These are phyloP conservation scores for Cercis canadensis DNA, from an alignment of 306 rosid genomes.

Conservation along the genomic window DNA sequence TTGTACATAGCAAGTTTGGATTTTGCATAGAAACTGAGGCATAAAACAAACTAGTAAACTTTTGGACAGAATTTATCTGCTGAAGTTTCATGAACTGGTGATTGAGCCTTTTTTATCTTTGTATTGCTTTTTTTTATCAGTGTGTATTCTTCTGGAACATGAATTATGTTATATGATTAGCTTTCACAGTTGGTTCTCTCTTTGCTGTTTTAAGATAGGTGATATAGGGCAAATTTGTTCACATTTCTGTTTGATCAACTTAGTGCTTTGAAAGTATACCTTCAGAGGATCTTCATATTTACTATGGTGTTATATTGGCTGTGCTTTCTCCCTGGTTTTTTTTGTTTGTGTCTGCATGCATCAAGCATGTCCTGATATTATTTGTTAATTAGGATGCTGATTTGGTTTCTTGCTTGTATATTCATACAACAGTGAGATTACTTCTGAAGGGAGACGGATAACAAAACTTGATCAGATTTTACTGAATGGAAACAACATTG, in stretches of 20 bases:
- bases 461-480: conserved; percentile 98
- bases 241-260: too few species aligned
- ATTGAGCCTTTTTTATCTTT: conserved; percentile 8
- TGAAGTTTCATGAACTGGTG: neutral
- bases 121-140: too few species aligned
- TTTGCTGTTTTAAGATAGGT: neutral
- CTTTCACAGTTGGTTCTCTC: conserved; percentile 11
- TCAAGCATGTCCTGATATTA: neutral
- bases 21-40: too few species aligned
- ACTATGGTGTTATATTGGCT: neutral
- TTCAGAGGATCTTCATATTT: conserved; percentile 16
- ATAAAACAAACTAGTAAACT: too few species aligned
- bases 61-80: neutral
- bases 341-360: conserved; percentile 22
- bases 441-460: conserved; percentile 95
- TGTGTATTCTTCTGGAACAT: conserved; percentile 12
- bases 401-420: conserved; percentile 35
- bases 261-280: too few species aligned
- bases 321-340: conserved; percentile 9
- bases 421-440: conserved; percentile 68
- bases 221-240: neutral
- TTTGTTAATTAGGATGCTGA: conserved; percentile 17
- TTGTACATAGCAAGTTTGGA: too few species aligned
- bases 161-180: neutral
- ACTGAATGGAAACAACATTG: conserved; percentile 97